Evolutionary conservation across 140 eudicot species (phyloP).

Genomic region (Bidens hawaiensis): DNA sequence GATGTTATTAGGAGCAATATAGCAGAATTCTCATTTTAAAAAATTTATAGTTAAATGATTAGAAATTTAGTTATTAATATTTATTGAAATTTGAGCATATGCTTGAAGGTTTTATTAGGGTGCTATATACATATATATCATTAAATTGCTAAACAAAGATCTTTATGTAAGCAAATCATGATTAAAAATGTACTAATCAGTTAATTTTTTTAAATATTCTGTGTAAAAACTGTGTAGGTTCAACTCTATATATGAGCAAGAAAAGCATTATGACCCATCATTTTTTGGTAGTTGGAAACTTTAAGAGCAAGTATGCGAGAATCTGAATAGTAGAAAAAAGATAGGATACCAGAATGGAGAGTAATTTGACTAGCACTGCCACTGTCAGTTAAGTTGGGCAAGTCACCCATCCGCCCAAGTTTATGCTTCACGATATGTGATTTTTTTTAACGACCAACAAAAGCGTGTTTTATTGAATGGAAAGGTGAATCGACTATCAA

Average conservation of each 20-base stretch:
- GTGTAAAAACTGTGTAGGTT: too few relatives aligned
- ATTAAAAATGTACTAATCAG: too few relatives aligned
- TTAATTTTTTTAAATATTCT: too few relatives aligned
- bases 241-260: background rate
- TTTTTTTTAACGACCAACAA: too few relatives aligned
- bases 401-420: background rate
- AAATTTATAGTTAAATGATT: background rate
- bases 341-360: background rate
- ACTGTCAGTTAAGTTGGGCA: background rate
- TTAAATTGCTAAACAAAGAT: too few relatives aligned
- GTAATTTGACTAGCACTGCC: background rate
- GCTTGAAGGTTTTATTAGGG: background rate
- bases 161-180: too few relatives aligned
- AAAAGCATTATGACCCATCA: background rate
- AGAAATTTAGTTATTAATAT: background rate
- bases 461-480: too few relatives aligned
- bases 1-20: background rate
- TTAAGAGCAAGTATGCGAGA: conserved; percentile 1
- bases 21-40: background rate
- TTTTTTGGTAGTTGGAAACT: conserved; percentile 5
- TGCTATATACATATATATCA: too few relatives aligned
- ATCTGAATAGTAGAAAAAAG: background rate
- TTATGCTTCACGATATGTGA: background rate
- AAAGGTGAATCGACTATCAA: too few relatives aligned
- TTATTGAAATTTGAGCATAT: background rate